Evolutionary conservation across 768 basidiomycete species (phyloP).

Genomic region (Tricholoma sp.): DNA sequence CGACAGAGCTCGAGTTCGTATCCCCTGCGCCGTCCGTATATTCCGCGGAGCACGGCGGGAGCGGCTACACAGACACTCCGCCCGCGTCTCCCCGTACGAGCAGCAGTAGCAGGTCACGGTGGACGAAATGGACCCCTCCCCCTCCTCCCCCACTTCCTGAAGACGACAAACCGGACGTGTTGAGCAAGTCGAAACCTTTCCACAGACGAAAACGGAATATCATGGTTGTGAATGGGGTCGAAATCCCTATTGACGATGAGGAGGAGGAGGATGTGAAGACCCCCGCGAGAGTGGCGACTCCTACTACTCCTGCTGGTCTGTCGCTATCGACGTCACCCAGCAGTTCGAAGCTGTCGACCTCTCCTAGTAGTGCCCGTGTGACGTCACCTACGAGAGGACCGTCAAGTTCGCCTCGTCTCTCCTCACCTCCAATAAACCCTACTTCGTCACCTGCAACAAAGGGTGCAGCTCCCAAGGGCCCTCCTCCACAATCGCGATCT

Average conservation of each 20-base stretch:
- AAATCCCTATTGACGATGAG: conserved; percentile 32
- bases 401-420: too few relatives aligned
- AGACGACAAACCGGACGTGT: neutral
- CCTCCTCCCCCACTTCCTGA: neutral
- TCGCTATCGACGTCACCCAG: too few relatives aligned
- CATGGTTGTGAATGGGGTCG: conserved; percentile 36
- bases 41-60: neutral
- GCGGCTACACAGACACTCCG: neutral
- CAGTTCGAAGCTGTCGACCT: too few relatives aligned
- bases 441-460: too few relatives aligned
- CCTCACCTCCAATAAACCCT: too few relatives aligned
- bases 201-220: conserved; percentile 19
- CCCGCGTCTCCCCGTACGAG: neutral
- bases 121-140: neutral
- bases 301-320: too few relatives aligned
- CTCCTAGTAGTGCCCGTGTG: too few relatives aligned
- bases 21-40: neutral
- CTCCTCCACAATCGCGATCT: too few relatives aligned
- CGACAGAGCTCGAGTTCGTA: neutral
- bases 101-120: neutral
- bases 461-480: too few relatives aligned
- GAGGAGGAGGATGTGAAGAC: conserved; percentile 18
- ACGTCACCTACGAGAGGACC: too few relatives aligned
- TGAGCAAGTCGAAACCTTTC: neutral
- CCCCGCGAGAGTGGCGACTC: too few relatives aligned